These are phyloP conservation scores for Wickerhamomyces bovis DNA, from an alignment of 805 yeast genomes.

Conservation along the genomic window DNA sequence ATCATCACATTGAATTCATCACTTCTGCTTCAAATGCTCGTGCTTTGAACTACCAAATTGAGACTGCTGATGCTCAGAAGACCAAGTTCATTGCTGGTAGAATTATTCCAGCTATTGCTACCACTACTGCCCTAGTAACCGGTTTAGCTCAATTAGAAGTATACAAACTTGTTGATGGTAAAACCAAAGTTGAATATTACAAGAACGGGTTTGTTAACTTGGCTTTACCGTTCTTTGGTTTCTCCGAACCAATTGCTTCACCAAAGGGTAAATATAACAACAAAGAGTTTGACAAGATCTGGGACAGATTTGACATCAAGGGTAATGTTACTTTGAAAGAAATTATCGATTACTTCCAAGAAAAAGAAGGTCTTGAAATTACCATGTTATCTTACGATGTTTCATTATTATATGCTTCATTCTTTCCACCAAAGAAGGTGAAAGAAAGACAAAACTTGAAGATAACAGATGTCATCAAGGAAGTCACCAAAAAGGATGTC, in stretches of 20 bases:
- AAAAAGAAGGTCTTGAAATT: slow-evolving; percentile 78
- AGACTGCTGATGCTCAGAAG: slow-evolving; percentile 79
- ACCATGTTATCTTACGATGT: slow-evolving; percentile 92
- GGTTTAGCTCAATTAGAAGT: slow-evolving; percentile 91
- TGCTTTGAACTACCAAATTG: slow-evolving; percentile 86
- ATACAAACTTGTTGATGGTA: slow-evolving; percentile 78
- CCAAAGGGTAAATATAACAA: slow-evolving; percentile 75
- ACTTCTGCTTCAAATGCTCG: slow-evolving; percentile 94
- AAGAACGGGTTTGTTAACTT: slow-evolving; percentile 90
- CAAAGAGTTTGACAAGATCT: slow-evolving; percentile 77
- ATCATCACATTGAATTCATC: slow-evolving; percentile 94
- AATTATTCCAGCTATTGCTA: slow-evolving; percentile 98
- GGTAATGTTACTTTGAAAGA: slow-evolving; percentile 74
- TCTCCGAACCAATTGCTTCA: slow-evolving; percentile 91
- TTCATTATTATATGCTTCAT: slow-evolving; percentile 83
- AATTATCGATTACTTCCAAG: slow-evolving; percentile 67
- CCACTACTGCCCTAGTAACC: slow-evolving; percentile 96
- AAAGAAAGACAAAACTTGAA: slow-evolving; percentile 67
- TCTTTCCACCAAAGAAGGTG: slow-evolving; percentile 86
- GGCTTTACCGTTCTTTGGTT: slow-evolving; percentile 94
- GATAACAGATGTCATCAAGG: slow-evolving; percentile 70
- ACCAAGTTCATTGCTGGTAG: slow-evolving; percentile 98
- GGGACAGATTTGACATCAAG: slow-evolving; percentile 87
- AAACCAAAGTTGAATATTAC: slow-evolving; percentile 72
- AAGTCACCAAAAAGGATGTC: slow-evolving; percentile 80